These are phyloP conservation scores for Pseudonitzschia pungens DNA, from an alignment of 108 stramenopile genomes.

Conservation along the genomic window DNA sequence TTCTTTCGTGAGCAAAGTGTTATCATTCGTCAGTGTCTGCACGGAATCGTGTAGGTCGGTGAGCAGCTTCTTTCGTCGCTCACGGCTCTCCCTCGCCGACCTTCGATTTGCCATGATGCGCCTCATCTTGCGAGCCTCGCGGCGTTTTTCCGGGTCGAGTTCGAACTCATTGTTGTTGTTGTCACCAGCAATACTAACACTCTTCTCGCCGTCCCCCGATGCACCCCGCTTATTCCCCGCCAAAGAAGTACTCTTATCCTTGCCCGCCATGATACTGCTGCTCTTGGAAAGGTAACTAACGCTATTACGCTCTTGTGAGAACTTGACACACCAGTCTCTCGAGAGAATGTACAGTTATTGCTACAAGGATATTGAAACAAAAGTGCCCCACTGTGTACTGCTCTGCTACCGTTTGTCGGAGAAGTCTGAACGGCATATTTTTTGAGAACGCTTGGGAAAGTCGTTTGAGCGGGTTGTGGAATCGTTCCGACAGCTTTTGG, in stretches of 20 bases:
- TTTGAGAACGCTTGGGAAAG: too few species aligned
- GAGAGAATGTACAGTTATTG: neutral
- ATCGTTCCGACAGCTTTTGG: neutral
- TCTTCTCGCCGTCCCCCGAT: neutral
- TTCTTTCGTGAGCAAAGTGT: conserved; percentile 40
- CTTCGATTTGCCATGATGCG: conserved; percentile 55
- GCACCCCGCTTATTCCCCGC: conserved; percentile 9
- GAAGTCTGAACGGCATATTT: too few species aligned
- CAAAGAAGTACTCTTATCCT: neutral
- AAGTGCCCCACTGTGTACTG: too few species aligned
- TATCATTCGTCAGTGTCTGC: conserved; percentile 38
- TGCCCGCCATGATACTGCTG: neutral
- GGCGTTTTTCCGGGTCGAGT: conserved; percentile 41
- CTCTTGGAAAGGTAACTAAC: too few species aligned
- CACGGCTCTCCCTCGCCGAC: conserved; percentile 46
- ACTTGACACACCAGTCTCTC: neutral
- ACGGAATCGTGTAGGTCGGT: conserved; percentile 48
- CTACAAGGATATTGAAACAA: too few species aligned
- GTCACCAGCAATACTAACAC: neutral
- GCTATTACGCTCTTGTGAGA: neutral
- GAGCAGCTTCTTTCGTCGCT: conserved; percentile 45
- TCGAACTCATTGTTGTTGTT: conserved; percentile 29
- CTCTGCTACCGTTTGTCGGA: too few species aligned
- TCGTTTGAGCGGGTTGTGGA: too few species aligned
- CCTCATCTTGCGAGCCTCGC: conserved; percentile 45